Conservation (phyloP, 768 basidiomycete genomes). For the Mrakia gelida region DNA sequence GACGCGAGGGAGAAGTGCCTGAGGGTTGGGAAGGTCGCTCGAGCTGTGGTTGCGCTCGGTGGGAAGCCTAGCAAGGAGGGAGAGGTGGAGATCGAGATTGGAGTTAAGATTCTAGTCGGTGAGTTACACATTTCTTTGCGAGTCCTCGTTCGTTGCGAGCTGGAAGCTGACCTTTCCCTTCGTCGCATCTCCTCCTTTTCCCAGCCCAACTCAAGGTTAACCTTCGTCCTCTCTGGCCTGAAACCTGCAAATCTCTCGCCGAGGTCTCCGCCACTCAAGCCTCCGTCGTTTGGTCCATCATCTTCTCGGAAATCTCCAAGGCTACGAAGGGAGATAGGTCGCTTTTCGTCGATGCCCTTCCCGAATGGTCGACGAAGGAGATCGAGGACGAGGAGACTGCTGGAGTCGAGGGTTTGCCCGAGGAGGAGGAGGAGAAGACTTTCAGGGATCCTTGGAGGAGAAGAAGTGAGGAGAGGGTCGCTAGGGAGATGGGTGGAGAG, state of each 20-base stretch:
- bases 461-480: constrained; percentile 43
- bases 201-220: constrained; percentile 89
- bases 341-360: constrained; percentile 23
- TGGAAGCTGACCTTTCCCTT: neutral
- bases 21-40: constrained; percentile 66
- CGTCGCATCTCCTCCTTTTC: neutral
- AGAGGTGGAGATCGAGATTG: constrained; percentile 7
- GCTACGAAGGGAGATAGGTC: constrained; percentile 34
- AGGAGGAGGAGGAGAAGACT: constrained; percentile 39
- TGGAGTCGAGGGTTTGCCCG: constrained; percentile 5
- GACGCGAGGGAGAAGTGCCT: constrained; percentile 81
- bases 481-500: constrained; percentile 72
- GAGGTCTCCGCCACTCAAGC: constrained; percentile 49
- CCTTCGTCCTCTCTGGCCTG: constrained; percentile 81
- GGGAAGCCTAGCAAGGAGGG: neutral
- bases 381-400: constrained; percentile 34
- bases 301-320: constrained; percentile 61
- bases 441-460: constrained; percentile 41
- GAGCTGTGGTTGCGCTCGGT: constrained; percentile 36
- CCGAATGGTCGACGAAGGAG: constrained; percentile 34
- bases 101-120: constrained; percentile 55
- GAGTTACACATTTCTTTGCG: constrained; percentile 34
- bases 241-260: constrained; percentile 50
- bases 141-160: neutral
- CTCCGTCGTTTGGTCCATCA: constrained; percentile 64